These are phyloP conservation scores for Sclerotinia borealis DNA, from an alignment of 2,329 filamentous ascomycete genomes.

Conservation along the genomic window DNA sequence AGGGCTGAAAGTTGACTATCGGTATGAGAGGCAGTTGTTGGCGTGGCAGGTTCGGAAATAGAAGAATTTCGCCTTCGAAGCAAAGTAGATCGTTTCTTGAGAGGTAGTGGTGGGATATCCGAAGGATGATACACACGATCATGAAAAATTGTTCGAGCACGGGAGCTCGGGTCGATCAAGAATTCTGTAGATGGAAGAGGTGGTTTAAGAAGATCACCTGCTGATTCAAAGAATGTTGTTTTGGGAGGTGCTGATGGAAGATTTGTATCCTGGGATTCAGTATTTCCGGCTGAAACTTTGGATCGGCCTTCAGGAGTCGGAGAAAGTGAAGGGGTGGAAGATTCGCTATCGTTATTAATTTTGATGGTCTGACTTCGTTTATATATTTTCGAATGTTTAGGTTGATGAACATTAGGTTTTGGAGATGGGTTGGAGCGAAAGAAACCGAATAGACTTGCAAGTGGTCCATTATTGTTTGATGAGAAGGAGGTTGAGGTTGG, in stretches of 20 bases:
- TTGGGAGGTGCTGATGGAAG: conserved; percentile 67
- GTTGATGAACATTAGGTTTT: conserved; percentile 44
- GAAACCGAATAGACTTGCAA: conserved; percentile 56
- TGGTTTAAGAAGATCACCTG: conserved; percentile 85
- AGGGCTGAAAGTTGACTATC: conserved; percentile 39
- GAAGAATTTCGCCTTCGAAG: conserved; percentile 21
- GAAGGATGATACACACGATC: conserved; percentile 90
- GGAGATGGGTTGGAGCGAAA: conserved; percentile 56
- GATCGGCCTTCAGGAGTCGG: conserved; percentile 28
- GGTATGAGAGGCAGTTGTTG: conserved; percentile 34
- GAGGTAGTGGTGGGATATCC: conserved; percentile 80
- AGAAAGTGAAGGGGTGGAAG: conserved; percentile 16
- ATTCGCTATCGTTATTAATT: conserved; percentile 34
- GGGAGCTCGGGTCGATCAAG: conserved; percentile 73
- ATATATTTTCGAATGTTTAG: conserved; percentile 65
- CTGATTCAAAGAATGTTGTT: conserved; percentile 92
- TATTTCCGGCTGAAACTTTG: conserved; percentile 27
- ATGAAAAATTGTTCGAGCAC: conserved; percentile 90
- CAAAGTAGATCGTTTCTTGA: conserved; percentile 45
- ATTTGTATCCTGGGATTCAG: conserved; percentile 39
- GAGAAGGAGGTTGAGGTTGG: conserved; percentile 18
- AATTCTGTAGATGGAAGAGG: conserved; percentile 77
- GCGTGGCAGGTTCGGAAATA: neutral
- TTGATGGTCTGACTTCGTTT: conserved; percentile 70
- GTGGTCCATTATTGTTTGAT: conserved; percentile 43